Percentiles rank a stretch among this genome's conserved stretches.
phyloP scores from a whole-genome alignment of 1,284 basidiomycete species.

The Heterobasidion occidentale region DNA sequence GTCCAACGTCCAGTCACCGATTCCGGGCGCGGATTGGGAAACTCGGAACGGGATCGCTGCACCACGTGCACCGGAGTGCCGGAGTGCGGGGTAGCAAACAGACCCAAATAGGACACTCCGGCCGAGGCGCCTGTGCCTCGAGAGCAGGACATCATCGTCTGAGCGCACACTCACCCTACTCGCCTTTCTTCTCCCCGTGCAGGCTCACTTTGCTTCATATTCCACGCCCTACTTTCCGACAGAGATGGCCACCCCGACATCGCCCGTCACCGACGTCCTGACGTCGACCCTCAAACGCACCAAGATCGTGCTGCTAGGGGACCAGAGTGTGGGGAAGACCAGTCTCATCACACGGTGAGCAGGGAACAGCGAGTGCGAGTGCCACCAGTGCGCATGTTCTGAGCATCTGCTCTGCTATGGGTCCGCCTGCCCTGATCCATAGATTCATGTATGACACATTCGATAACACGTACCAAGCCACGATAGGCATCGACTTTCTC shows the following conservation, averaged over 20 bases:
- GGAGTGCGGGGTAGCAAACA: neutral
- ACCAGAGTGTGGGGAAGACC: slow-evolving; percentile 94
- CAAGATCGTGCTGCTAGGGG: slow-evolving; percentile 91
- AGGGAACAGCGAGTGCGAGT: neutral
- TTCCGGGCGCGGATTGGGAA: neutral
- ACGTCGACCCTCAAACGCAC: slow-evolving; percentile 88
- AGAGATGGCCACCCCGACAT: slow-evolving; percentile 15
- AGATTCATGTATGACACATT: slow-evolving; percentile 99
- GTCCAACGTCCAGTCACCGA: no score
- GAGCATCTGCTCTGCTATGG: neutral
- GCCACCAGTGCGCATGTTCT: neutral
- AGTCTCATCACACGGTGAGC: slow-evolving; percentile 91
- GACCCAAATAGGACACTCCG: neutral
- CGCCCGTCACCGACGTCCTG: slow-evolving; percentile 74
- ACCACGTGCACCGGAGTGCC: neutral
- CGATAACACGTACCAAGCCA: slow-evolving; percentile 99
- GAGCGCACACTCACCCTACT: no score
- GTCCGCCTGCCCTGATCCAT: neutral
- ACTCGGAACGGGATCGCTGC: neutral
- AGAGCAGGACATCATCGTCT: neutral
- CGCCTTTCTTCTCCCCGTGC: neutral
- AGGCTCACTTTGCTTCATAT: neutral
- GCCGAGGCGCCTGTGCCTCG: neutral
- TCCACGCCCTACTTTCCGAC: neutral
- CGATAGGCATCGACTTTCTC: slow-evolving; percentile 98